Base-by-base conservation (phyloP, 192 early-diverging fungal genomes). In the Spizellomyces punctatus region DNA sequence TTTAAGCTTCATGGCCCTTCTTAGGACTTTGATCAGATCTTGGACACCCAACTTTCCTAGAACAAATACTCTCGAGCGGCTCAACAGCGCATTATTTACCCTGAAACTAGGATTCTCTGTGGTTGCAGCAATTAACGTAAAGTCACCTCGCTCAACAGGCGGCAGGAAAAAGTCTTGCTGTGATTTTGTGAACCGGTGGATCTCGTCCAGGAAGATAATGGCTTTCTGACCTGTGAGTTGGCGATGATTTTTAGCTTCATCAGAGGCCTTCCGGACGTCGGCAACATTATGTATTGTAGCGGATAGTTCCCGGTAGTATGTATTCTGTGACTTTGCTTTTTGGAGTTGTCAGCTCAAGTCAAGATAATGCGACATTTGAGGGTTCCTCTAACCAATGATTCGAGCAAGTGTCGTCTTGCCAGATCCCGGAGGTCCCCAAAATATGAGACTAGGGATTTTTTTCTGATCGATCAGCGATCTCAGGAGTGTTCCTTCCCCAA, bases 81-180 rank as follows among this genome's bases (percentile, higher is more conserved):
- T 91, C 6, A 96, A 82, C 42, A 96, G 68, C 3, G 95, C 92
- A 36, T 82, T 80, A 68, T 93, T 96, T 49, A 96, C 80, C 47
- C 91, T 85, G 69, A 96, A 96, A 22, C 89, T 91, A 0, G 92
- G 92, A 66, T 94, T 94, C 63, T 94, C 92, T 4, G 92, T 94
- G 0, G 91, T 94, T 0, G 90, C 90, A 52, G 66, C 73, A 17
- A 83, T 73, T 16, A 83, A 60, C 36, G 69, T 58, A 57, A 69
- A 82, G 1, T 79, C 74, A 10, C 80, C 80, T 57, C 62, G 50
- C 79, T 96, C 94, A 8, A 96, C 81, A 72, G 82, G 80, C 0
- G 91, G 91, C 36, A 96, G 76, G 63, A 96, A 92, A 5, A 94
- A 73, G 67, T 96, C 94, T 64, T 96, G 94, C 72, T 96, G 94